Evolutionary conservation across 805 yeast genomes (phyloP).

Genomic region (Candida gorgasii): DNA sequence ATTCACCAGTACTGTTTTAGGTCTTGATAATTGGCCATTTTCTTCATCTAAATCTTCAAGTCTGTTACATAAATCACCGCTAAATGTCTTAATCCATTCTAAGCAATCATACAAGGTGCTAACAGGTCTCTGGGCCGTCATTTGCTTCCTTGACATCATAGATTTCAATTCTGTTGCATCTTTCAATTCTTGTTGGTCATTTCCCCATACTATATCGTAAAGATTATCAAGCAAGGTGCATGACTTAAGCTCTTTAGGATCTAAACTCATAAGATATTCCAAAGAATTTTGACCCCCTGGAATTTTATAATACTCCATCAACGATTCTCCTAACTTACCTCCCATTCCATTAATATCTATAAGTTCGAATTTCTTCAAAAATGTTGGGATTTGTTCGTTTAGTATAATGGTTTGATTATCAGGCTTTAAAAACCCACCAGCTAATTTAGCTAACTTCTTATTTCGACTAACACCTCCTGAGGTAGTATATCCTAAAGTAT

Average conservation of each 20-base stretch:
- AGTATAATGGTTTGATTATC: conserved; percentile 78
- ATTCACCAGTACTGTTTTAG: conserved; percentile 54
- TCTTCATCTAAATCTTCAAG: conserved; percentile 77
- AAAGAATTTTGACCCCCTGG: conserved; percentile 49
- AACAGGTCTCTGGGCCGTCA: conserved; percentile 56
- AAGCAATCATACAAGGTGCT: conserved; percentile 53
- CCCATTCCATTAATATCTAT: conserved; percentile 89
- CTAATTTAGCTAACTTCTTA: conserved; percentile 80
- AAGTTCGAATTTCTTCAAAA: conserved; percentile 61
- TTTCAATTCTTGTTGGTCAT: conserved; percentile 51
- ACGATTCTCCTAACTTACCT: conserved; percentile 75
- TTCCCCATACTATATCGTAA: conserved; percentile 66
- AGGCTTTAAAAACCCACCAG: conserved; percentile 84
- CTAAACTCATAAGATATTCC: conserved; percentile 49
- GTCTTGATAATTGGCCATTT: conserved; percentile 41
- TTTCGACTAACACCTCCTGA: conserved; percentile 84
- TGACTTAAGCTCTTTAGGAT: conserved; percentile 28
- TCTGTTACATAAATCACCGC: conserved; percentile 74
- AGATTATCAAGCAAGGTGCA: conserved; percentile 52
- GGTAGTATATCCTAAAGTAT: conserved; percentile 73
- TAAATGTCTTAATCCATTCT: conserved; percentile 81
- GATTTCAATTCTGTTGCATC: conserved; percentile 68
- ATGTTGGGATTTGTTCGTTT: conserved; percentile 46
- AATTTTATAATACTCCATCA: conserved; percentile 50
- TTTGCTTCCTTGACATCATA: conserved; percentile 87